These are phyloP conservation scores for Pezicula carpinea DNA, from an alignment of 2,329 filamentous ascomycete species.

Conservation along the genomic window DNA sequence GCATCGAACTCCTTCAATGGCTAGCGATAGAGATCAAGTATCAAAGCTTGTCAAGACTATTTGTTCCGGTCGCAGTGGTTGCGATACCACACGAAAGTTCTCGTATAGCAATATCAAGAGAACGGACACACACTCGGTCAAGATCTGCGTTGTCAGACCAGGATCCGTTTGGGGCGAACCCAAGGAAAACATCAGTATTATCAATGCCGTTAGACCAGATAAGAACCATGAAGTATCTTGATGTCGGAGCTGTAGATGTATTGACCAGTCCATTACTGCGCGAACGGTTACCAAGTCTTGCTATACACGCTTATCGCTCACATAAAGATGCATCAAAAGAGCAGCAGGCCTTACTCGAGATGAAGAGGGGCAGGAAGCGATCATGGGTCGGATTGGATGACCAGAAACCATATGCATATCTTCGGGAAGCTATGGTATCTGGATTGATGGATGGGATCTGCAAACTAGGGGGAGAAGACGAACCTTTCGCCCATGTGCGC, in stretches of 20 bases:
- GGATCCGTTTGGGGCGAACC: constrained; percentile 10
- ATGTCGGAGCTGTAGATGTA: constrained; percentile 83
- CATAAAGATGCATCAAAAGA: constrained; percentile 73
- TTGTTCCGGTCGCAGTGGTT: constrained; percentile 41
- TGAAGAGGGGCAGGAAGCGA: constrained; percentile 72
- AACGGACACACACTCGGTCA: constrained; percentile 13
- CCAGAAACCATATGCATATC: constrained; percentile 80
- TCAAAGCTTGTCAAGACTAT: constrained; percentile 41
- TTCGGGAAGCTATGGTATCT: constrained; percentile 91
- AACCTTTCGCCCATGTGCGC: constrained; percentile 59
- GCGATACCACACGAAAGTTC: constrained; percentile 27
- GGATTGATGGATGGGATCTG: constrained; percentile 87
- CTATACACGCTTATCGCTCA: constrained; percentile 78
- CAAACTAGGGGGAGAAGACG: constrained; percentile 57
- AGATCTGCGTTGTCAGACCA: constrained; percentile 12
- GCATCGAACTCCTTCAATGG: constrained; percentile 40
- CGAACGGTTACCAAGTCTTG: constrained; percentile 69
- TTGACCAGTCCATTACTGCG: constrained; percentile 73
- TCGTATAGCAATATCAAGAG: constrained; percentile 10
- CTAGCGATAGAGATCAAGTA: constrained; percentile 44
- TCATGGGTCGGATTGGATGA: constrained; percentile 90
- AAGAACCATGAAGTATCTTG: constrained; percentile 67
- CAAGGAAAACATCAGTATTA: constrained; percentile 26
- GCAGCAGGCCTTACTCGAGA: constrained; percentile 65
- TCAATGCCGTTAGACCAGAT: constrained; percentile 39